These are phyloP conservation scores for Artemisia annua DNA, from an alignment of 129 eudicot species.

Conservation along the genomic window DNA sequence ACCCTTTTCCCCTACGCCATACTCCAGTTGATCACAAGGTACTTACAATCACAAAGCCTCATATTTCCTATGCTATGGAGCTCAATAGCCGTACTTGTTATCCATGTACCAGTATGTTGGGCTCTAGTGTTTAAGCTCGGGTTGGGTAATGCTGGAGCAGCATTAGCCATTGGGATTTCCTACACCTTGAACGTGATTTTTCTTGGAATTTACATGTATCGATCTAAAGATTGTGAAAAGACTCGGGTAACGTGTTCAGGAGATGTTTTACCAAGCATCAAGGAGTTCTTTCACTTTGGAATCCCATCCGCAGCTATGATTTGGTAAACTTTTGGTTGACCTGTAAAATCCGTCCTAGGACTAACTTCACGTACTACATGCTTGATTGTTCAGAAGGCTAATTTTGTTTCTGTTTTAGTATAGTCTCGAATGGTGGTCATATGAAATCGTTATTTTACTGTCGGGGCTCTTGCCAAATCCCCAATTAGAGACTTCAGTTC, in stretches of 20 bases:
- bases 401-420: too few relatives aligned
- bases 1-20: slow-evolving; percentile 42
- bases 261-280: slow-evolving; percentile 20
- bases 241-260: slow-evolving; percentile 33
- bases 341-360: too few relatives aligned
- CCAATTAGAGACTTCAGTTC: too few relatives aligned
- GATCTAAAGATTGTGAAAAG: slow-evolving; percentile 39
- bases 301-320: slow-evolving; percentile 45
- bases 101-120: slow-evolving; percentile 55
- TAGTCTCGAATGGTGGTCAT: too few relatives aligned
- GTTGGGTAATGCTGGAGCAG: slow-evolving; percentile 46
- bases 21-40: slow-evolving; percentile 44
- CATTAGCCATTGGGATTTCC: slow-evolving; percentile 45
- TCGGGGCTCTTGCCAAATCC: too few relatives aligned
- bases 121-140: slow-evolving; percentile 37
- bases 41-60: slow-evolving; percentile 55
- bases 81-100: slow-evolving; percentile 34
- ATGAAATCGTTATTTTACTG: too few relatives aligned
- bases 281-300: slow-evolving; percentile 38
- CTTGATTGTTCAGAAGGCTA: too few relatives aligned
- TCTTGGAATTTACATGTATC: slow-evolving; percentile 40
- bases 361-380: too few relatives aligned
- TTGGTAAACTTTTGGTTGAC: slow-evolving; percentile 20
- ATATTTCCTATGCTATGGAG: slow-evolving; percentile 52
- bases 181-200: slow-evolving; percentile 38